Evolutionary conservation across 2,329 filamentous ascomycete genomes (phyloP).

Genomic region (Orbilia ellipsospora): DNA sequence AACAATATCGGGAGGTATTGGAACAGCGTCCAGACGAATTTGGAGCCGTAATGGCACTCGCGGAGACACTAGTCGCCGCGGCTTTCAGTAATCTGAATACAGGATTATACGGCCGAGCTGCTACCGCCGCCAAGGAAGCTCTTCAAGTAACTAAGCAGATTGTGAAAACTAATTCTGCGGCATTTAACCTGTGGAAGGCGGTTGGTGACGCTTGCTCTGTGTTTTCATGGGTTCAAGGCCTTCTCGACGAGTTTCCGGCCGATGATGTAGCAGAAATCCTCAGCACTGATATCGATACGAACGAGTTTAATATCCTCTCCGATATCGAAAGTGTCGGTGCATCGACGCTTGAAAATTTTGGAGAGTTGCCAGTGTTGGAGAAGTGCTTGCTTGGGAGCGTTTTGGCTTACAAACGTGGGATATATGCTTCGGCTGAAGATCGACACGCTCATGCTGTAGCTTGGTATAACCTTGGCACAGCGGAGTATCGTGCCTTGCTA

Average conservation of each 20-base stretch:
- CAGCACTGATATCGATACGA: constrained; percentile 66
- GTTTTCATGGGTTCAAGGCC: constrained; percentile 81
- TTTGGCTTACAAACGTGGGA: constrained; percentile 86
- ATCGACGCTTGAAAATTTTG: constrained; percentile 56
- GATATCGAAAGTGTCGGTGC: constrained; percentile 75
- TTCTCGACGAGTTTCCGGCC: constrained; percentile 72
- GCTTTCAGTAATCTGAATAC: constrained; percentile 80
- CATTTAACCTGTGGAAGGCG: constrained; percentile 96
- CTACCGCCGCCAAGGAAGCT: constrained; percentile 75
- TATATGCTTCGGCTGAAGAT: constrained; percentile 78
- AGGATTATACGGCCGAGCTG: constrained; percentile 85
- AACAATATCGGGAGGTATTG: constrained; percentile 79
- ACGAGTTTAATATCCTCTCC: constrained; percentile 72
- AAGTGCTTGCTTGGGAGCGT: constrained; percentile 77
- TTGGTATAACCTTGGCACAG: constrained; percentile 96
- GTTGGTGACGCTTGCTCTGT: constrained; percentile 88
- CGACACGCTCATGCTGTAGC: constrained; percentile 91
- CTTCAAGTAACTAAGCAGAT: constrained; percentile 75
- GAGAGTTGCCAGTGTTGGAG: constrained; percentile 67
- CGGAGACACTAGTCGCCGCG: constrained; percentile 88
- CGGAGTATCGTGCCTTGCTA: constrained; percentile 82
- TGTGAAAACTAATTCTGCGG: constrained; percentile 71
- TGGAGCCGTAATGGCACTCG: constrained; percentile 84
- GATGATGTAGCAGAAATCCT: constrained; percentile 71
- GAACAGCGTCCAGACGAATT: constrained; percentile 76